Conservation (phyloP, 2,329 filamentous ascomycete genomes). For the Bipolaris oryzae region DNA sequence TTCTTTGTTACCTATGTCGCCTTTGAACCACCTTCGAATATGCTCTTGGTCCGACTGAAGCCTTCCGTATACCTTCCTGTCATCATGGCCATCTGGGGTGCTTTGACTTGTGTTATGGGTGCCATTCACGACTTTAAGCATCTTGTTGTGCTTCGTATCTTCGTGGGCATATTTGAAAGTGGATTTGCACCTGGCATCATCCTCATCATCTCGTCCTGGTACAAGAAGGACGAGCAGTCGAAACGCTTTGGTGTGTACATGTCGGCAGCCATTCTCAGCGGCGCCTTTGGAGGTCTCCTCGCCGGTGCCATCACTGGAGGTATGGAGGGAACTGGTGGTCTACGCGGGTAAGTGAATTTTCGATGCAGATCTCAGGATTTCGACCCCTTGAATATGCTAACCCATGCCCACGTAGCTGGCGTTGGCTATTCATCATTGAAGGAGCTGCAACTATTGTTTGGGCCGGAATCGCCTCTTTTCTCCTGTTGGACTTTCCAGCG, state of each 20-base stretch:
- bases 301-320: constrained; percentile 55
- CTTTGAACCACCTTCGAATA: constrained; percentile 61
- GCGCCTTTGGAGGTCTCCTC: constrained; percentile 54
- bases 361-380: not conserved
- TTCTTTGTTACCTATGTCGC: constrained; percentile 61
- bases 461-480: constrained; percentile 52
- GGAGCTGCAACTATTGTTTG: constrained; percentile 53
- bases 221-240: constrained; percentile 60
- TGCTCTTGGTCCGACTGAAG: constrained; percentile 57
- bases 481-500: constrained; percentile 59
- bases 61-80: constrained; percentile 58
- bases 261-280: constrained; percentile 62
- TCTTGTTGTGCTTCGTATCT: constrained; percentile 59
- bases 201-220: constrained; percentile 57
- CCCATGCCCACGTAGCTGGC: constrained; percentile 46
- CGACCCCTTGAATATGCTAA: too few relatives aligned
- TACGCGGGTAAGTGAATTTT: constrained; percentile 40
- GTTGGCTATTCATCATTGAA: constrained; percentile 57
- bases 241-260: constrained; percentile 64
- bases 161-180: constrained; percentile 62
- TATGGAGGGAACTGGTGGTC: constrained; percentile 54
- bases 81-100: constrained; percentile 63
- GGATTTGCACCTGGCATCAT: constrained; percentile 63
- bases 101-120: constrained; percentile 59
- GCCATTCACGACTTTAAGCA: constrained; percentile 55